Conservation (phyloP, 2,329 filamentous ascomycete species). For the Zelopaecilomyces penicillatus region DNA sequence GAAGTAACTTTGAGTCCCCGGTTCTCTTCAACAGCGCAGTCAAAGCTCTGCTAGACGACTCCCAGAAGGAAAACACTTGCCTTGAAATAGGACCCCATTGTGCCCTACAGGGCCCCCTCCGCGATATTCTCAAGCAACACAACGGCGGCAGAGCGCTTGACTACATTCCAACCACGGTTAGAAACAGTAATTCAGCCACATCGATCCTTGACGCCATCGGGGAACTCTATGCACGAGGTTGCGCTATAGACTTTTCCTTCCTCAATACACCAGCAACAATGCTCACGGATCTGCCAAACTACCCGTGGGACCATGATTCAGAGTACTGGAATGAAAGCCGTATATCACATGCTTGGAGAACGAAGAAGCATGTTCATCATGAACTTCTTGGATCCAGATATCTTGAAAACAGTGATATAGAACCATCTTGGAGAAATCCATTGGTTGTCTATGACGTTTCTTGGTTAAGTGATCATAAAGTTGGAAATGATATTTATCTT, state of each 20-base stretch:
- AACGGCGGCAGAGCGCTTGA: conserved; percentile 12
- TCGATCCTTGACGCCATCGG: neutral
- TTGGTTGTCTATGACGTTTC: conserved; percentile 27
- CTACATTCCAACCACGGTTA: neutral
- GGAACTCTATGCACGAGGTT: neutral
- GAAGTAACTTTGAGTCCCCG: conserved; percentile 20
- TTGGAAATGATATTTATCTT: conserved; percentile 32
- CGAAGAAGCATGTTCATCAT: conserved; percentile 14
- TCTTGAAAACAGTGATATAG: conserved; percentile 19
- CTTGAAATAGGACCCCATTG: conserved; percentile 16
- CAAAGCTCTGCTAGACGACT: neutral
- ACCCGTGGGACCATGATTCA: conserved; percentile 16
- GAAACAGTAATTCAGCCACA: neutral
- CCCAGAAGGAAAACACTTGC: conserved; percentile 1
- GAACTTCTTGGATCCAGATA: conserved; percentile 20
- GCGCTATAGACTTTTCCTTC: neutral
- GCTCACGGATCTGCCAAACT: conserved; percentile 11
- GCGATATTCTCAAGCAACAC: conserved; percentile 5
- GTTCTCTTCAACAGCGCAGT: conserved; percentile 18
- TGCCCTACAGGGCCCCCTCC: conserved; percentile 8
- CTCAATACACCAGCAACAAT: neutral
- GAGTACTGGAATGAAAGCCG: conserved; percentile 14
- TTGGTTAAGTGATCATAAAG: conserved; percentile 36
- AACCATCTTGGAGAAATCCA: conserved; percentile 32
- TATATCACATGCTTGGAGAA: conserved; percentile 15